These are phyloP conservation scores for Sporothrix sp. DNA, from an alignment of 2,329 filamentous ascomycete genomes.

Conservation along the genomic window DNA sequence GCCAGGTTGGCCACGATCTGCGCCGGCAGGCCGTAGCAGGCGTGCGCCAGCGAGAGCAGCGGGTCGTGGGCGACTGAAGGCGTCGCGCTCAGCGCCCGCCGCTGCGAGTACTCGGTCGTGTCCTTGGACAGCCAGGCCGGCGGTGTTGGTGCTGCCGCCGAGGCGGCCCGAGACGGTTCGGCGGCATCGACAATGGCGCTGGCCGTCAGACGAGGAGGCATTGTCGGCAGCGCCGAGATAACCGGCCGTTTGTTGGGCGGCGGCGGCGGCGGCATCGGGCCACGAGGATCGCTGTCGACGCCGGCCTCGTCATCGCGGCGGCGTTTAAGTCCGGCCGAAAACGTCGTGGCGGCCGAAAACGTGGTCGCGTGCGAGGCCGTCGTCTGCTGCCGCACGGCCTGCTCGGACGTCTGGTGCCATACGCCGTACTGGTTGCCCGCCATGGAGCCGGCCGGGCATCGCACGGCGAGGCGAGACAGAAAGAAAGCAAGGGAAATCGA, in stretches of 20 bases:
- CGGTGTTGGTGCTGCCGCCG: constrained; percentile 4
- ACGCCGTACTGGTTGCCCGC: constrained; percentile 11
- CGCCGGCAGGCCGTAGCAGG: constrained; percentile 51
- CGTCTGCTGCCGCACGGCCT: constrained; percentile 9
- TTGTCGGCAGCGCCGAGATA: constrained; percentile 2
- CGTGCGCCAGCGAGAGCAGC: constrained; percentile 51
- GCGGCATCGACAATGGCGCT: constrained; percentile 17
- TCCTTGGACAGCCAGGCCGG: constrained; percentile 33
- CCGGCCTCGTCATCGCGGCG: neutral
- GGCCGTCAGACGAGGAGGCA: constrained; percentile 19
- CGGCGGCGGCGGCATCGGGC: neutral
- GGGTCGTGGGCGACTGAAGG: constrained; percentile 43
- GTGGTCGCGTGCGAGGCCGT: constrained; percentile 3
- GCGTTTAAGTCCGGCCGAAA: constrained; percentile 10
- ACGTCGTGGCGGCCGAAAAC: neutral
- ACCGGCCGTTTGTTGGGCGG: neutral
- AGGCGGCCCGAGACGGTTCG: neutral
- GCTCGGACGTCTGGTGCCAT: constrained; percentile 17
- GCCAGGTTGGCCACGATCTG: constrained; percentile 55
- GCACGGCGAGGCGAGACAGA: neutral
- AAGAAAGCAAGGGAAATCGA: neutral
- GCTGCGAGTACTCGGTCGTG: constrained; percentile 47
- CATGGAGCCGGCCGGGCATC: constrained; percentile 8
- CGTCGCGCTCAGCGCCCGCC: constrained; percentile 41
- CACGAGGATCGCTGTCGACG: too few relatives aligned